Conservation (phyloP, 1,284 basidiomycete species). For the Lentinula novae-zelandiae region DNA sequence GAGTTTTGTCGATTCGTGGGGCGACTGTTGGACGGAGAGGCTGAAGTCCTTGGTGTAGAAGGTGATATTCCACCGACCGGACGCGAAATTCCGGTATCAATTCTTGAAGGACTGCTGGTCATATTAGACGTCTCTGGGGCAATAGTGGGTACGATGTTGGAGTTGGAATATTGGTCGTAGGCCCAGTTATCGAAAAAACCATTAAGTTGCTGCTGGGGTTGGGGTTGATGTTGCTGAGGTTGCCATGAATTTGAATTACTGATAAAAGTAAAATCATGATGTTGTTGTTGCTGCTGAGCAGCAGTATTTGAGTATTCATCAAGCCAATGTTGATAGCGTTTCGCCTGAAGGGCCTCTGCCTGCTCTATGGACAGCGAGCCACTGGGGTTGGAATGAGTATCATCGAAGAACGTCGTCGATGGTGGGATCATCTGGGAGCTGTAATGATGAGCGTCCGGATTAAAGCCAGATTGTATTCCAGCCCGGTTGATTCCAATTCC, state of each 20-base stretch:
- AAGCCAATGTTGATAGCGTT: slow-evolving; percentile 39
- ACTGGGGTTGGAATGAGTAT: not conserved
- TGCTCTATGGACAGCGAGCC: slow-evolving; percentile 17
- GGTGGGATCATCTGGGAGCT: slow-evolving; percentile 1
- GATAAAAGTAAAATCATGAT: slow-evolving; percentile 5
- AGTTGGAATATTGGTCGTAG: not conserved
- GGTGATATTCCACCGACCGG: not conserved
- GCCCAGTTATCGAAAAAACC: not conserved
- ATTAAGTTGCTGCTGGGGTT: slow-evolving; percentile 20
- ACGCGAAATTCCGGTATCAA: not conserved
- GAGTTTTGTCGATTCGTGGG: not conserved
- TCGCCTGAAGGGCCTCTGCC: slow-evolving; percentile 23
- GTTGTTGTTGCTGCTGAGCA: not conserved
- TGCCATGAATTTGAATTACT: slow-evolving; percentile 3
- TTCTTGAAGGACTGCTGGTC: not conserved
- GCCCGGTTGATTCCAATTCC: not conserved
- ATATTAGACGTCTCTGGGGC: not conserved
- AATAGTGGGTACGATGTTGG: not conserved
- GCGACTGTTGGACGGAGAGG: not conserved
- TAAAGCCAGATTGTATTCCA: not conserved
- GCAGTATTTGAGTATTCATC: slow-evolving; percentile 20
- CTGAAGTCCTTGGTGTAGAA: slow-evolving; percentile 1
- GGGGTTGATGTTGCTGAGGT: not conserved
- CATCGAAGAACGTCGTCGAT: slow-evolving; percentile 4
- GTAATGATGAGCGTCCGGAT: not conserved